Evolutionary conservation across 208 protist genomes (phyloP).

Genomic region (Leishmania arabica): DNA sequence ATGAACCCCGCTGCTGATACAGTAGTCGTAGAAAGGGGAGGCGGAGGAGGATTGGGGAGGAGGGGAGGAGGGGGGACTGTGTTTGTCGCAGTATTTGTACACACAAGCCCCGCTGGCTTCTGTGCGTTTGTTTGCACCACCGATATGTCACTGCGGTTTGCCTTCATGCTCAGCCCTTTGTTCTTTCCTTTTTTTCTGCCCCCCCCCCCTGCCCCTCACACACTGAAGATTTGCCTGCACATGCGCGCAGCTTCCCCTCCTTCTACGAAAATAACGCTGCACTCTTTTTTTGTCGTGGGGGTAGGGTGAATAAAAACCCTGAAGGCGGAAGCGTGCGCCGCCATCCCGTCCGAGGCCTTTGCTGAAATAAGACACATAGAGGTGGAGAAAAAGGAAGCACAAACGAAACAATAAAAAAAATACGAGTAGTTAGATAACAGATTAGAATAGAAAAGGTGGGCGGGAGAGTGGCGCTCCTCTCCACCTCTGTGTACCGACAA

Average conservation of each 20-base stretch:
- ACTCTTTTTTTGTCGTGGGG: background rate
- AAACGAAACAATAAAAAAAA: background rate
- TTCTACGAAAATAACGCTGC: background rate
- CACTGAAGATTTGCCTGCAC: background rate
- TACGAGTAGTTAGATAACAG: background rate
- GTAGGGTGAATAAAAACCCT: background rate
- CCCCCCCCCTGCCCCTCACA: background rate
- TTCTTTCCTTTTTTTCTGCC: background rate
- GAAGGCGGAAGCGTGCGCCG: background rate
- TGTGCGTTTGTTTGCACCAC: background rate
- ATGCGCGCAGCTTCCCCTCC: background rate
- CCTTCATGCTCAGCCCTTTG: background rate
- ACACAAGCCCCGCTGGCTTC: background rate
- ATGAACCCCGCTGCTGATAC: background rate
- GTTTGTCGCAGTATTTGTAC: background rate
- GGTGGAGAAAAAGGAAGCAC: background rate
- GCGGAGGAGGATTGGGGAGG: background rate
- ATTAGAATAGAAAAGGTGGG: background rate
- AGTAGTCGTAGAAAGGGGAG: background rate
- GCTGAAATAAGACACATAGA: background rate
- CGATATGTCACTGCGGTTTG: background rate
- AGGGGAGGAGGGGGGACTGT: background rate
- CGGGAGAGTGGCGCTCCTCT: background rate
- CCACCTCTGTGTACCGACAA: background rate
- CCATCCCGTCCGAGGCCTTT: background rate